Base-by-base conservation (phyloP, 495 filamentous ascomycete species). In the Entonaema liquescens region DNA sequence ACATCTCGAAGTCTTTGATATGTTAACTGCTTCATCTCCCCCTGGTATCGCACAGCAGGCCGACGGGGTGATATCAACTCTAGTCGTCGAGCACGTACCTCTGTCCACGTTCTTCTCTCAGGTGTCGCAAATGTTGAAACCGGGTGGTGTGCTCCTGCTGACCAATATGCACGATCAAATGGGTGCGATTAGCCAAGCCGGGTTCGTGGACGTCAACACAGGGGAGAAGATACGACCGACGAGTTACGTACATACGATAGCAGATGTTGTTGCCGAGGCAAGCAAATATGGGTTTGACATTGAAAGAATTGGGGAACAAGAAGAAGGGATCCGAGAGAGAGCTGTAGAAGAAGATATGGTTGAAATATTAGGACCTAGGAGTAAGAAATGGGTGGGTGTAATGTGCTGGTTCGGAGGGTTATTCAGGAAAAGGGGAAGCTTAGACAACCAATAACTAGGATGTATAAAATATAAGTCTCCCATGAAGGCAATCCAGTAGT, bases 141-240 rank as follows among this genome's bases (percentile, higher is more conserved):
- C 79, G 0, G 87, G 86, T 0, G 88, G 85, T 5, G 80, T 86
- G 67, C 71, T 90, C 6, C 79, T 92, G 35, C 63, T 92, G 5
- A 92, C 90, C 3, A 92, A 92, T 74, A 93, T 93, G 91, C 91
- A 93, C 72, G 79, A 83, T 6, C 86, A 90, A 15, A 92, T 92
- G 89, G 90, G 90, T 3, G 62, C 69, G 50, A 80, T 85, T 7
- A 87, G 85, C 19, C 89, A 90, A 68, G 90, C 91, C 0, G 90
- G 91, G 2, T 92, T 93, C 73, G 83, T 90, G 55, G 88, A 88
- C 74, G 75, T 77, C 9, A 76, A 70, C 31, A 84, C 82, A 13
- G 87, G 87, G 29, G 78, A 80, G 49, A 92, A 92, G 79, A 82
- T 93, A 13, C 83, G 86, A 63, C 86, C 88, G 5, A 82, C 78